phyloP scores from a whole-genome alignment of 345 rosid genomes.

The Hibiscus syriacus region DNA sequence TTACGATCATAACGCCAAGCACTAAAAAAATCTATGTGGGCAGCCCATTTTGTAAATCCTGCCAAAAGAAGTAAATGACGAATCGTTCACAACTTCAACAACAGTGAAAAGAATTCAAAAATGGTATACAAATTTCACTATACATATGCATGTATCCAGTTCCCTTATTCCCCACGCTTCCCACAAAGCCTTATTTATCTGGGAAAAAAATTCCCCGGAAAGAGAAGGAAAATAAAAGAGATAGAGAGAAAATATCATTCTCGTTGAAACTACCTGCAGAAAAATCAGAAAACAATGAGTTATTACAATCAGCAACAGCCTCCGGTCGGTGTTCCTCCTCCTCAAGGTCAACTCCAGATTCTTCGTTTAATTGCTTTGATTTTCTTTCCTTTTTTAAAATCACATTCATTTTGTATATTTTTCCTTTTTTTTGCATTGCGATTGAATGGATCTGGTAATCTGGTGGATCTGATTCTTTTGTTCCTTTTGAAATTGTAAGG shows the following conservation, averaged over 20 bases:
- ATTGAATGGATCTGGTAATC: neutral
- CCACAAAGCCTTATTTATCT: neutral
- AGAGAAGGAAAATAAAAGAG: neutral
- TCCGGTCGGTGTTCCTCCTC: conserved; percentile 91
- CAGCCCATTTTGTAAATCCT: neutral
- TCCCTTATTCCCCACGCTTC: neutral
- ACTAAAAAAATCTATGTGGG: neutral
- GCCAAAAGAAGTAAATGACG: neutral
- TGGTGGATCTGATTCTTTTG: neutral
- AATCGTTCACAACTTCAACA: neutral
- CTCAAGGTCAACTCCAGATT: conserved; percentile 48
- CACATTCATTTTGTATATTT: too few relatives aligned
- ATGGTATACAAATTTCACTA: neutral
- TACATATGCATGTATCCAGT: too few relatives aligned
- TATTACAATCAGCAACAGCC: conserved; percentile 78
- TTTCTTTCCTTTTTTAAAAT: too few relatives aligned
- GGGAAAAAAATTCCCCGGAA: neutral
- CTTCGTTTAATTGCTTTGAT: neutral
- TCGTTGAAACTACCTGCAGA: neutral
- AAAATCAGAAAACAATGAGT: conserved; percentile 36
- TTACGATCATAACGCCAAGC: neutral
- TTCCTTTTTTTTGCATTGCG: neutral
- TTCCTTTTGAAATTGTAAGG: conserved; percentile 28
- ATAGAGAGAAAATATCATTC: neutral
- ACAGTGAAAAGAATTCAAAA: neutral